phyloP scores from a whole-genome alignment of 2,329 filamentous ascomycete genomes.

The Arthrobotrys pseudoclavata region DNA sequence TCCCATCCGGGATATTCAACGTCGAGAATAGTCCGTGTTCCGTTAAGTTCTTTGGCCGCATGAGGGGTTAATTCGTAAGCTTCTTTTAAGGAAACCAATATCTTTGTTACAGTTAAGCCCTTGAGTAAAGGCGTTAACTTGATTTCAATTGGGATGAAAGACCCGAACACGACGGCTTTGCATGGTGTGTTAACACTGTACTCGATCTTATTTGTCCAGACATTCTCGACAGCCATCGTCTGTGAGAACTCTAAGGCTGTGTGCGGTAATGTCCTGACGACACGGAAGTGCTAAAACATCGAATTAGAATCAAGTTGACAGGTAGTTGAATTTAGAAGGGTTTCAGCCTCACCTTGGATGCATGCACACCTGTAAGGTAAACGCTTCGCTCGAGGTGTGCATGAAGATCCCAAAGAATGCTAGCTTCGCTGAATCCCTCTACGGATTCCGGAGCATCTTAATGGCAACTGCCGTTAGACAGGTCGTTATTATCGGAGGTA shows the following conservation, averaged over 20 bases:
- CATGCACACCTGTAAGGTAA: constrained; percentile 86
- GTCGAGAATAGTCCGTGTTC: constrained; percentile 45
- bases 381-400: constrained; percentile 89
- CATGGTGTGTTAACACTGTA: constrained; percentile 94
- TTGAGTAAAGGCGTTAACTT: constrained; percentile 89
- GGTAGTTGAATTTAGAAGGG: constrained; percentile 27
- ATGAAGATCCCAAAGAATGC: constrained; percentile 90
- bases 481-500: constrained; percentile 65
- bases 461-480: constrained; percentile 25
- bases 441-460: constrained; percentile 79
- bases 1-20: constrained; percentile 55
- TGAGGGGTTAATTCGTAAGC: constrained; percentile 76
- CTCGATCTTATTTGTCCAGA: constrained; percentile 97
- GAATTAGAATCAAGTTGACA: constrained; percentile 38
- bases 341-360: constrained; percentile 72
- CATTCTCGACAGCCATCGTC: constrained; percentile 95
- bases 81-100: constrained; percentile 85
- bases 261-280: constrained; percentile 82
- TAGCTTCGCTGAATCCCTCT: constrained; percentile 87
- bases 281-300: constrained; percentile 73
- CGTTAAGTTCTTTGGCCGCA: constrained; percentile 17
- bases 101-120: constrained; percentile 85
- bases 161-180: constrained; percentile 94
- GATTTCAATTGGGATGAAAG: constrained; percentile 85
- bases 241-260: constrained; percentile 83